phyloP scores from a whole-genome alignment of 768 basidiomycete genomes.

The Xerocomus spinulosus region DNA sequence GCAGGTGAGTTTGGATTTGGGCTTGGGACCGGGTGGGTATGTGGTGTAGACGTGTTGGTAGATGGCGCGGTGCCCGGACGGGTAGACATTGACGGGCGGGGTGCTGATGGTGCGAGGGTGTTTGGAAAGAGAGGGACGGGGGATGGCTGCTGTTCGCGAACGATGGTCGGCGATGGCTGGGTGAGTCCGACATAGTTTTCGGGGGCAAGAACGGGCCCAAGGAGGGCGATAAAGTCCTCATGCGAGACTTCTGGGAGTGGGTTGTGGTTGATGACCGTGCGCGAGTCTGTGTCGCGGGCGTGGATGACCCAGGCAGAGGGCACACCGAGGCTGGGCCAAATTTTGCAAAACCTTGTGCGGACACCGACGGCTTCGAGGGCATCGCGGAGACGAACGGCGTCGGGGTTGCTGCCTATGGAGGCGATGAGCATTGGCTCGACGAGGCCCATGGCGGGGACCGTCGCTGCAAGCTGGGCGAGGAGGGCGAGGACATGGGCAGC shows the following conservation, averaged over 20 bases:
- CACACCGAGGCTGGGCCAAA: slow-evolving; percentile 67
- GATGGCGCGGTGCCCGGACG: slow-evolving; percentile 31
- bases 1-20: slow-evolving; percentile 57
- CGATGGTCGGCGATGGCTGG: slow-evolving; percentile 16
- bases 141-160: slow-evolving; percentile 21
- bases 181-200: slow-evolving; percentile 59
- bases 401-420: slow-evolving; percentile 66
- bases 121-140: slow-evolving; percentile 31
- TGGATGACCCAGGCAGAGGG: slow-evolving; percentile 81
- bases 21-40: slow-evolving; percentile 23
- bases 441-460: slow-evolving; percentile 25
- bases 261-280: slow-evolving; percentile 81
- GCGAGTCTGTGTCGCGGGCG: slow-evolving; percentile 59
- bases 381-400: slow-evolving; percentile 56
- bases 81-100: slow-evolving; percentile 32
- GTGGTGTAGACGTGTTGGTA: slow-evolving; percentile 12
- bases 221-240: slow-evolving; percentile 76
- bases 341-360: slow-evolving; percentile 67
- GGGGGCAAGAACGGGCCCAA: slow-evolving; percentile 77
- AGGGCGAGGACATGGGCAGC: slow-evolving; percentile 67
- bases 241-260: slow-evolving; percentile 83
- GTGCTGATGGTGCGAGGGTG: slow-evolving; percentile 21
- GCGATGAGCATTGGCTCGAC: slow-evolving; percentile 63
- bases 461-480: slow-evolving; percentile 56
- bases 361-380: slow-evolving; percentile 67